Base-by-base conservation (phyloP, 1,139 yeast genomes). In the Yamadazyma dendronema region DNA sequence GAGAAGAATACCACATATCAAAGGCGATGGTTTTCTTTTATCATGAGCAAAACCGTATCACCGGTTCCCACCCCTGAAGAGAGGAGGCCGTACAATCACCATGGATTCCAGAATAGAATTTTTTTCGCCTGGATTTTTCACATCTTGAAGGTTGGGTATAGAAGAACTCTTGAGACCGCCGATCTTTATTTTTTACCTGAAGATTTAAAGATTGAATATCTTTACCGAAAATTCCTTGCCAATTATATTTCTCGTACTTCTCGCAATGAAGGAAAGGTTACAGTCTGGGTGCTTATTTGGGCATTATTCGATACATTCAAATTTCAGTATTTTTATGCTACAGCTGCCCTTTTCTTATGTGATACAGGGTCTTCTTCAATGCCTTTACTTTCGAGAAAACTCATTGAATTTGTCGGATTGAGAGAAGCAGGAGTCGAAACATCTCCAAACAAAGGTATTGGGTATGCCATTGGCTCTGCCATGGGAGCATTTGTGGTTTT, bases 101-200 rank as follows among this genome's bases (percentile, higher is more conserved):
- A 67, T 2, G 69, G 64, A 37, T 32, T 57, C 12, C 33, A 70
- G 5, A 61, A 61, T 8, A 47, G 52, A 26, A 13, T 62, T 1
- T 73, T 80, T 33, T 78, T 77, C 48, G 60, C 70, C 56, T 84
- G 90, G 90, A 67, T 81, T 25, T 46, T 62, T 15, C 85, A 86
- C 0, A 41, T 81, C 4, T 51, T 84, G 54, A 66, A 61, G 28
- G 73, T 73, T 3, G 94, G 95, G 1, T 85, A 84, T 52, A 71
- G 72, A 40, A 69, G 94, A 49, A 79, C 86, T 0, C 58, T 85
- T 24, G 78, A 77, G 34, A 76, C 78, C 6, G 73, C 75, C 34
- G 95, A 85, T 57, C 56, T 85, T 38, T 84, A 67, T 59, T 61
- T 60, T 31, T 64, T 84, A 36, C 72, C 75, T 9, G 73, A 68